A percentile compares a stretch with the other conserved stretches of the same genome.
phyloP scores from a whole-genome alignment of 2,329 filamentous ascomycete species.

The Raffaelea deltoideospora region DNA sequence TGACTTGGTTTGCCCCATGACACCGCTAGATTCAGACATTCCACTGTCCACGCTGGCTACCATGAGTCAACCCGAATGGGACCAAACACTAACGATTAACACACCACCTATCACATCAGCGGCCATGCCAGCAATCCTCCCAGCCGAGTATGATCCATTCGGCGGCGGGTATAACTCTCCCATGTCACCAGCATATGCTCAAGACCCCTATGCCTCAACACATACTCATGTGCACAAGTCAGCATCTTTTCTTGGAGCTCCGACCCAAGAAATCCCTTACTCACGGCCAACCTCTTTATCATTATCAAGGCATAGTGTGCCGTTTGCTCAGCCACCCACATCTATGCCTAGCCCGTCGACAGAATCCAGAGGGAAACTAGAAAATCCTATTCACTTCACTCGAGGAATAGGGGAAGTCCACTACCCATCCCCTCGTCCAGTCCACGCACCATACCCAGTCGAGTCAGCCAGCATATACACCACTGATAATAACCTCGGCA shows the following conservation, averaged over 20 bases:
- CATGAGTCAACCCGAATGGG: slow-evolving; percentile 29
- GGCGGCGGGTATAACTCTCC: slow-evolving; percentile 27
- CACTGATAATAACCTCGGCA: too few species aligned
- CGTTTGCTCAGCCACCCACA: too few species aligned
- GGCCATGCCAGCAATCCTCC: background rate
- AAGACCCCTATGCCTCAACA: slow-evolving; percentile 29
- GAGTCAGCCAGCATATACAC: background rate
- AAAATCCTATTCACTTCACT: too few species aligned
- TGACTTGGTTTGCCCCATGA: slow-evolving; percentile 22
- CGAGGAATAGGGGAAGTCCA: too few species aligned
- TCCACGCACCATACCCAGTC: background rate
- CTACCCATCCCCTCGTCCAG: too few species aligned
- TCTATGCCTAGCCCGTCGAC: too few species aligned
- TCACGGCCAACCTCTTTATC: too few species aligned
- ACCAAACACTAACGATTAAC: slow-evolving; percentile 22
- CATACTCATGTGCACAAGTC: background rate
- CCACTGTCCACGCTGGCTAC: slow-evolving; percentile 23
- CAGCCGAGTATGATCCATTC: slow-evolving; percentile 19
- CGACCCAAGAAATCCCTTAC: too few species aligned
- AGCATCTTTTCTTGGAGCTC: too few species aligned
- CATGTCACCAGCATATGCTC: slow-evolving; percentile 24
- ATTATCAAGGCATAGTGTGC: too few species aligned
- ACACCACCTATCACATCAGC: slow-evolving; percentile 16
- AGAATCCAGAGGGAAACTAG: too few species aligned
- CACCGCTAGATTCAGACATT: slow-evolving; percentile 20